A percentile compares a stretch with the other conserved stretches of the same genome.
phyloP scores from a whole-genome alignment of 2,329 filamentous ascomycete species.

The Cordyceps cateniannulata region DNA sequence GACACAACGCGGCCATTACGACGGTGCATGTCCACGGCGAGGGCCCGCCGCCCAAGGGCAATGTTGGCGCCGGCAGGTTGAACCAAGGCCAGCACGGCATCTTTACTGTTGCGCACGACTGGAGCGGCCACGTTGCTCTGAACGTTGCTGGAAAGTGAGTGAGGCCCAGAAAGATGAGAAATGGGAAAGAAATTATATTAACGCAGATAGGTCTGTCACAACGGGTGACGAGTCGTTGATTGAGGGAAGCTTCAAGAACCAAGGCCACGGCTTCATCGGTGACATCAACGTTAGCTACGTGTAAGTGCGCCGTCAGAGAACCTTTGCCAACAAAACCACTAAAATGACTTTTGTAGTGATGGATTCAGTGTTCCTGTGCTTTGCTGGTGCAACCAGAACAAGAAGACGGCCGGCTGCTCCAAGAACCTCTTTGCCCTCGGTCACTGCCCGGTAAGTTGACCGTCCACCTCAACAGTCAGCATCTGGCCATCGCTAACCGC shows the following conservation, averaged over 20 bases:
- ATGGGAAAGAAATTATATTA: no score
- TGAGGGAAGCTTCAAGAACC: constrained; percentile 13
- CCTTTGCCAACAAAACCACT: not conserved
- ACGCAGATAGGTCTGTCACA: constrained; percentile 13
- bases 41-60: not conserved
- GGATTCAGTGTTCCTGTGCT: constrained; percentile 12
- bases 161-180: no score
- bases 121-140: constrained; percentile 13
- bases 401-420: constrained; percentile 10
- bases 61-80: not conserved
- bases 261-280: constrained; percentile 4
- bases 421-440: constrained; percentile 8
- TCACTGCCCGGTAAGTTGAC: constrained; percentile 9
- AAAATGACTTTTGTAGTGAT: not conserved
- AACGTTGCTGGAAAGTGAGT: constrained; percentile 7
- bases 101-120: constrained; percentile 5
- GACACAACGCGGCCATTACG: not conserved
- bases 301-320: not conserved
- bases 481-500: no score
- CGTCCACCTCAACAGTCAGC: no score
- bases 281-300: constrained; percentile 16
- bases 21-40: constrained; percentile 3
- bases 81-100: not conserved
- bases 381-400: constrained; percentile 15
- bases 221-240: constrained; percentile 18